These are phyloP conservation scores for Exophiala calicioides DNA, from an alignment of 2,329 filamentous ascomycete species.

Conservation along the genomic window DNA sequence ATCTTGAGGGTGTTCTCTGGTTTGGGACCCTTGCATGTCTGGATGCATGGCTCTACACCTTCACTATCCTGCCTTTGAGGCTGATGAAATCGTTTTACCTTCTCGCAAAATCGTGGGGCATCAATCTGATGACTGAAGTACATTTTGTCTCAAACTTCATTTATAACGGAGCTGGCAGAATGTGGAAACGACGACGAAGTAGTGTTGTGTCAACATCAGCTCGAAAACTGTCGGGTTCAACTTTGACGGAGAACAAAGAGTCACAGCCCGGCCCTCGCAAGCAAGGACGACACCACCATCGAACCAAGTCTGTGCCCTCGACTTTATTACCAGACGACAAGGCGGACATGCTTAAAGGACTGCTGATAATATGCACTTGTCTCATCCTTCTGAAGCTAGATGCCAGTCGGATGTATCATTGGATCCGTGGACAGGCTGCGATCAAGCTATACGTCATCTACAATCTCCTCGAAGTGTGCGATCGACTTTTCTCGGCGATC, in stretches of 20 bases:
- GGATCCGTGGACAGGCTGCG: constrained; percentile 90
- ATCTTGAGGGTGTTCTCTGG: constrained; percentile 78
- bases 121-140: constrained; percentile 70
- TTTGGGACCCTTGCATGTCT: constrained; percentile 91
- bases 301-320: constrained; percentile 82
- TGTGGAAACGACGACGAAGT: constrained; percentile 61
- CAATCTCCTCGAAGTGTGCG: constrained; percentile 88
- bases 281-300: constrained; percentile 55
- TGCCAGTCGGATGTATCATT: constrained; percentile 96
- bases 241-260: constrained; percentile 45
- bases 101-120: constrained; percentile 74
- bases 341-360: constrained; percentile 87
- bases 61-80: constrained; percentile 88
- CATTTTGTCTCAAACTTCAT: constrained; percentile 74
- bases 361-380: constrained; percentile 84
- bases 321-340: constrained; percentile 85
- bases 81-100: constrained; percentile 80
- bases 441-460: constrained; percentile 99
- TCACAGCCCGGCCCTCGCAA: constrained; percentile 7
- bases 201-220: constrained; percentile 40
- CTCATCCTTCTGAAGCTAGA: constrained; percentile 85
- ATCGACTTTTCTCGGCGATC: constrained; percentile 84
- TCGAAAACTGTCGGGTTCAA: constrained; percentile 12
- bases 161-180: constrained; percentile 73
- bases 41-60: constrained; percentile 94